Percentiles rank a stretch among this genome's conserved stretches.
phyloP scores from a whole-genome alignment of 139 green algal genomes.

The Marvania coccoides region DNA sequence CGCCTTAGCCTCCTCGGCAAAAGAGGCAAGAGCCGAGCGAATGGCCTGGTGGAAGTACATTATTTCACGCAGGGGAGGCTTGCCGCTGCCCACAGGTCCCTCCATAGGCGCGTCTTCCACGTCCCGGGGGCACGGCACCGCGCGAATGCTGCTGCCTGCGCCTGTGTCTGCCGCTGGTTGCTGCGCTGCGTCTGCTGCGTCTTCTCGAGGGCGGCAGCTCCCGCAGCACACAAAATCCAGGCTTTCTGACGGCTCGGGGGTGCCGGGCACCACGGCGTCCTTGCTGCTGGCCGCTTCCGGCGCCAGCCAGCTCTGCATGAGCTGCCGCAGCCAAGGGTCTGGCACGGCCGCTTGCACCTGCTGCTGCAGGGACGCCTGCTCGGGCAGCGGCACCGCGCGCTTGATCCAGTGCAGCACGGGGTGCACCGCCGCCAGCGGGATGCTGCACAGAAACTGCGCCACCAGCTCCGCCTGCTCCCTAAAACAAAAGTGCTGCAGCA shows the following conservation, averaged over 20 bases:
- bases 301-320: slow-evolving; percentile 69
- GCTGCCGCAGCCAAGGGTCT: slow-evolving; percentile 65
- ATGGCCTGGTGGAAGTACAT: slow-evolving; percentile 79
- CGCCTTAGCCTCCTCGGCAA: slow-evolving; percentile 55
- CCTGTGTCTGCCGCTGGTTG: not conserved
- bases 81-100: not conserved
- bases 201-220: not conserved
- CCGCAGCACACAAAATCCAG: slow-evolving; percentile 1
- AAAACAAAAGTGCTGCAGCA: slow-evolving; percentile 76
- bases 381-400: slow-evolving; percentile 38
- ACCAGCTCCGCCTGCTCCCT: slow-evolving; percentile 81
- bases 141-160: not conserved
- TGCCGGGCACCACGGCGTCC: not conserved
- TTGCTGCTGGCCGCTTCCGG: not conserved
- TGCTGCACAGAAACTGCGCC: slow-evolving; percentile 93
- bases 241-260: not conserved
- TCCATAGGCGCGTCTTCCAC: slow-evolving; percentile 6
- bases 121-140: not conserved
- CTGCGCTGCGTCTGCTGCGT: not conserved
- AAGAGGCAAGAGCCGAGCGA: slow-evolving; percentile 59
- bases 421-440: slow-evolving; percentile 77
- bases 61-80: slow-evolving; percentile 44
- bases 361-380: slow-evolving; percentile 28
- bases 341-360: slow-evolving; percentile 56
- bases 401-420: slow-evolving; percentile 72